These are phyloP conservation scores for Primulina eburnea DNA, from an alignment of 257 asterid genomes.

Conservation along the genomic window DNA sequence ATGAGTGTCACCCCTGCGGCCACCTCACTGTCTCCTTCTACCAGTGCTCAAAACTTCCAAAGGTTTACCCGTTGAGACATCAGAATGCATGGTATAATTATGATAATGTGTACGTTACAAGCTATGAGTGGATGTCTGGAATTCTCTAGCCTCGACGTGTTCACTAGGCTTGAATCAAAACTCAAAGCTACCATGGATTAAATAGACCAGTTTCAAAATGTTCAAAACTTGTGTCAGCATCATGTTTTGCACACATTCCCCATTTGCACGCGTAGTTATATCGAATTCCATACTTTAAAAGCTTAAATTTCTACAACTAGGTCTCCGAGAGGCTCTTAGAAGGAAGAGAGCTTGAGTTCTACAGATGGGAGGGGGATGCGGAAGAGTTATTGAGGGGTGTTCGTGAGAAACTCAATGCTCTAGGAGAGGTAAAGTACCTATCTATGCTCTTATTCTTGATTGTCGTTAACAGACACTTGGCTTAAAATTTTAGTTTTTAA, in stretches of 20 bases:
- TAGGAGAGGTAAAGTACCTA: conserved; percentile 59
- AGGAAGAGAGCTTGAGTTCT: conserved; percentile 67
- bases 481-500: neutral
- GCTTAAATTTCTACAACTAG: conserved; percentile 36
- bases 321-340: conserved; percentile 55
- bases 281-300: neutral
- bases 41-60: neutral
- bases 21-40: neutral
- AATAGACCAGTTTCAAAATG: neutral
- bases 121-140: neutral
- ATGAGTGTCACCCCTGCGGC: neutral
- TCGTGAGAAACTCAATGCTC: conserved; percentile 77
- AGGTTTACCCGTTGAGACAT: neutral
- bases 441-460: neutral
- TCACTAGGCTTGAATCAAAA: neutral
- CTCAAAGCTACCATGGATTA: neutral
- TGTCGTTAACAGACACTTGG: conserved; percentile 3
- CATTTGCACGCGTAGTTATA: neutral
- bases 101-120: neutral
- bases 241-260: neutral
- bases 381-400: conserved; percentile 62
- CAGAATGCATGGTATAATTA: neutral
- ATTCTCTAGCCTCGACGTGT: neutral
- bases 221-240: neutral
- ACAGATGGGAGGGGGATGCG: conserved; percentile 72